A percentile compares a stretch with the other conserved stretches of the same genome.
Conservation (phyloP, 257 asterid genomes). For the Jasminum sambac region DNA sequence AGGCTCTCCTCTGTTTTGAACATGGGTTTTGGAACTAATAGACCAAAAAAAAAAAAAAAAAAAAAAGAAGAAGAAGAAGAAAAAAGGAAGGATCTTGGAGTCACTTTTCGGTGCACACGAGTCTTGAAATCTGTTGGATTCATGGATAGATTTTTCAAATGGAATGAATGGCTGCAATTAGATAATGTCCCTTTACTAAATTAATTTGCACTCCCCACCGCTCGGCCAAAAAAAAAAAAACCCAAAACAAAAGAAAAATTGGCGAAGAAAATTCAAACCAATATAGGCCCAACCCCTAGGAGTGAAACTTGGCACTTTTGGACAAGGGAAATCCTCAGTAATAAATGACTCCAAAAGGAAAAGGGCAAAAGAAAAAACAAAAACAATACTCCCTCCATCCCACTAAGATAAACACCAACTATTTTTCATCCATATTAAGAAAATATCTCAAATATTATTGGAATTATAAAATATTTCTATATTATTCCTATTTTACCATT, state of each 20-base stretch:
- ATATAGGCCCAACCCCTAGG: neutral
- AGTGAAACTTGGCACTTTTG: slow-evolving; percentile 21
- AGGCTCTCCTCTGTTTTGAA: neutral
- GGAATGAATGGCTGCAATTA: neutral
- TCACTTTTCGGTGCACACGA: neutral
- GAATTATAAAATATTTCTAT: too few relatives aligned
- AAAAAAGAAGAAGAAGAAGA: too few relatives aligned
- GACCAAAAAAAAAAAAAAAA: neutral
- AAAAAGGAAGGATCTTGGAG: too few relatives aligned
- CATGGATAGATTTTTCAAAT: neutral
- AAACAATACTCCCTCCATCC: too few relatives aligned
- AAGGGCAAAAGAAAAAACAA: slow-evolving; percentile 20
- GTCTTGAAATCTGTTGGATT: neutral
- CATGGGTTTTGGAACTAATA: neutral
- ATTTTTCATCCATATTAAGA: too few relatives aligned
- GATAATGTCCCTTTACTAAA: neutral
- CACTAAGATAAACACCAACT: too few relatives aligned
- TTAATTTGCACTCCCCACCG: neutral
- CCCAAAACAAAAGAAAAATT: too few relatives aligned
- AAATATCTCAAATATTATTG: too few relatives aligned
- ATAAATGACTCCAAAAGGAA: slow-evolving; percentile 17
- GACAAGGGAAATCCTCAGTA: slow-evolving; percentile 5
- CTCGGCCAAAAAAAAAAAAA: neutral
- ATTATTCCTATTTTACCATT: too few relatives aligned
- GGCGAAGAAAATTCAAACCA: too few relatives aligned